Percentiles rank a stretch among this genome's conserved stretches.
Evolutionary conservation across 106 monocot genomes (phyloP).

Genomic region (Posidonia australis): DNA sequence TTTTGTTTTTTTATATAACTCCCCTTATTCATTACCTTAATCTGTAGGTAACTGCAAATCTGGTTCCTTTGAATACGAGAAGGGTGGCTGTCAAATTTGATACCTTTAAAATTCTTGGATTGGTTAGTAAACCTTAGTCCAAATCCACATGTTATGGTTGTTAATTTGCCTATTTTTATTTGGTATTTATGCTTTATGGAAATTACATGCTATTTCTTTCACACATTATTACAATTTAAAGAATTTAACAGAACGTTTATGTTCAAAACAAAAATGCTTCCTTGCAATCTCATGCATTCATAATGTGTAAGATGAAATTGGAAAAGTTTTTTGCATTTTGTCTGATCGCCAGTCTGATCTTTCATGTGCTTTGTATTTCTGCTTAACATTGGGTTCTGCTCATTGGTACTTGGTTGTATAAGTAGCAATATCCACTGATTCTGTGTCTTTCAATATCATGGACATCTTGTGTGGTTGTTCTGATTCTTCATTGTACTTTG

Average conservation of each 20-base stretch:
- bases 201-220: not conserved
- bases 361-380: too few species aligned
- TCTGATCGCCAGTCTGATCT: too few species aligned
- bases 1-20: too few species aligned
- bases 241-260: too few species aligned
- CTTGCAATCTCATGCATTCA: not conserved
- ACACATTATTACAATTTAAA: not conserved
- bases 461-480: too few species aligned
- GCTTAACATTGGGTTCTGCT: too few species aligned
- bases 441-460: too few species aligned
- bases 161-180: not conserved
- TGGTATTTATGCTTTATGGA: not conserved
- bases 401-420: too few species aligned
- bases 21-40: not conserved
- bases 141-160: not conserved
- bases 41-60: constrained; percentile 76
- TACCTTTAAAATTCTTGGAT: constrained; percentile 81
- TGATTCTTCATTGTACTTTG: too few species aligned
- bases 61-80: constrained; percentile 61
- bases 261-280: too few species aligned
- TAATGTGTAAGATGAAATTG: not conserved
- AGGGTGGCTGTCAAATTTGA: constrained; percentile 77
- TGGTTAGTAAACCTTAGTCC: constrained; percentile 37
- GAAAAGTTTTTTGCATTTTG: too few species aligned
- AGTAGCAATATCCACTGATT: too few species aligned